Evolutionary conservation across 345 rosid species (phyloP).

Genomic region (Turnera subulata): DNA sequence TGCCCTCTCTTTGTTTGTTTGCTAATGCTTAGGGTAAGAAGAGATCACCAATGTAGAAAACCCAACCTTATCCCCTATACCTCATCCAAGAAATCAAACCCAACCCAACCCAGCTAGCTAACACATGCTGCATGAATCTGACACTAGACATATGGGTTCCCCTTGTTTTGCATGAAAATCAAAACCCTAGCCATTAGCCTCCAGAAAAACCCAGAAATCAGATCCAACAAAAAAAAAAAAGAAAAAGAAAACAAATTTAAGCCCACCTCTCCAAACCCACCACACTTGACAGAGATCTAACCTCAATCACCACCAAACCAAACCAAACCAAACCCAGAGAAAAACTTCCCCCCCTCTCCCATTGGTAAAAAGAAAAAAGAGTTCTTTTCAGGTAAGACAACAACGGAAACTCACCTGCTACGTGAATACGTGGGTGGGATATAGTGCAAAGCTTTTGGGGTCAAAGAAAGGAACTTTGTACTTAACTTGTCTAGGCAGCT

Average conservation of each 20-base stretch:
- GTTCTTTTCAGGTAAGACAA: background rate
- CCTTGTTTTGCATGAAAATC: slow-evolving; percentile 34
- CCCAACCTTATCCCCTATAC: slow-evolving; percentile 26
- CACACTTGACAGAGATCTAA: slow-evolving; percentile 7
- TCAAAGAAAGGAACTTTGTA: background rate
- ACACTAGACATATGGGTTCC: slow-evolving; percentile 31
- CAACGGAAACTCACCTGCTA: background rate
- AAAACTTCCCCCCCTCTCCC: background rate
- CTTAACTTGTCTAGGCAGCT: no score
- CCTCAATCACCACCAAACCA: background rate
- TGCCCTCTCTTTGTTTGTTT: no score
- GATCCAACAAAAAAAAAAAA: no score
- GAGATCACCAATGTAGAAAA: no score
- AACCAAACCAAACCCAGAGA: no score
- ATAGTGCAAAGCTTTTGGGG: background rate
- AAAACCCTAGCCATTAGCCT: slow-evolving; percentile 26
- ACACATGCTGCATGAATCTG: slow-evolving; percentile 13
- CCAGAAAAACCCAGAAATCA: slow-evolving; percentile 11
- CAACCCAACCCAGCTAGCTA: slow-evolving; percentile 1
- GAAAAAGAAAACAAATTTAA: background rate
- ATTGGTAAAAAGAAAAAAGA: background rate
- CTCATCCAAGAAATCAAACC: slow-evolving; percentile 11
- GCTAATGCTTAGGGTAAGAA: no score
- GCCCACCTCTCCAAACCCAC: slow-evolving; percentile 6
- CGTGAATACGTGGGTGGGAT: background rate